Conservation (phyloP, 257 asterid genomes). For the Haberlea rhodopensis region DNA sequence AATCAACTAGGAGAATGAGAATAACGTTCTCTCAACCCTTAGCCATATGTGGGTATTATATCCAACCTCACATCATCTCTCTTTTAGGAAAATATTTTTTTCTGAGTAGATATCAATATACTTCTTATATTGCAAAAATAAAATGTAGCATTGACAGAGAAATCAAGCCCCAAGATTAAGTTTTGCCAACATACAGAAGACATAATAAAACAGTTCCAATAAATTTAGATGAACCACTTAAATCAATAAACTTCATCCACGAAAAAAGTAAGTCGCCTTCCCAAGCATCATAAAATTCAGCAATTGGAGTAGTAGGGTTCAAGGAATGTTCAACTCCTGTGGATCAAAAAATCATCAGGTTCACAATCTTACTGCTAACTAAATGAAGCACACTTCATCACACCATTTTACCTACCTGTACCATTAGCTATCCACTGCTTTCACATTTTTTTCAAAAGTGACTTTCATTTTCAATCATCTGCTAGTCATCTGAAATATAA, state of each 20-base stretch:
- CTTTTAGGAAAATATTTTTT: too few species aligned
- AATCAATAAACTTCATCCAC: conserved; percentile 3
- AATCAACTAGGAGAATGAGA: background rate
- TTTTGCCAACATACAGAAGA: background rate
- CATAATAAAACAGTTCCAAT: background rate
- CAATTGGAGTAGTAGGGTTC: conserved; percentile 46
- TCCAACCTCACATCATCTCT: too few species aligned
- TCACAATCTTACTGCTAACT: conserved; percentile 44
- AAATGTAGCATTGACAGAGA: conserved; percentile 10
- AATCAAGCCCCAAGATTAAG: conserved; percentile 4
- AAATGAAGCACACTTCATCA: conserved; percentile 33
- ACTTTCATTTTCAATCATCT: conserved; percentile 6
- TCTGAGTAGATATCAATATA: too few species aligned
- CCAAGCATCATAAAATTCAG: conserved; percentile 97
- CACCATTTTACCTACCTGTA: conserved; percentile 35
- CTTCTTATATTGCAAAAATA: too few species aligned
- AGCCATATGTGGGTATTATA: background rate
- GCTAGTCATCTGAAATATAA: conserved; percentile 29
- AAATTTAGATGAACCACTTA: background rate
- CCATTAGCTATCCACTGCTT: conserved; percentile 30
- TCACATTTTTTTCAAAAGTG: conserved; percentile 7
- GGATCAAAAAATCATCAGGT: conserved; percentile 61
- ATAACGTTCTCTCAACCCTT: conserved; percentile 13
- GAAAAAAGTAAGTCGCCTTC: conserved; percentile 59
- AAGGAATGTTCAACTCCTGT: conserved; percentile 52